Percentiles rank a stretch among this genome's conserved stretches.
Evolutionary conservation across 1,284 basidiomycete genomes (phyloP).

Genomic region (Cystobasidiaceae sp.): DNA sequence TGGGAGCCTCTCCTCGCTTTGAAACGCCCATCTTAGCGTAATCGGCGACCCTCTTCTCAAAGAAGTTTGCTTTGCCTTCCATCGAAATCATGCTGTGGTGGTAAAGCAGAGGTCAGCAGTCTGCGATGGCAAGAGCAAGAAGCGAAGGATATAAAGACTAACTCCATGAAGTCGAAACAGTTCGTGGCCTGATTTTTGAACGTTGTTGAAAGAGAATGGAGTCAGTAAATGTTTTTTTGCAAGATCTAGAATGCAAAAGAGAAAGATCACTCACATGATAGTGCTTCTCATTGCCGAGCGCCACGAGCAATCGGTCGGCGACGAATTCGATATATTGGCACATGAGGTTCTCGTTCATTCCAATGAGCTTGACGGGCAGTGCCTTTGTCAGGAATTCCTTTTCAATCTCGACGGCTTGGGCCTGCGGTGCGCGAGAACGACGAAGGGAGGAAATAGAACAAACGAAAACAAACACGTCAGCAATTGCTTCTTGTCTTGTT

Average conservation of each 20-base stretch:
- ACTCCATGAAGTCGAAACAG: constrained; percentile 50
- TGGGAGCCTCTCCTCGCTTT: constrained; percentile 24
- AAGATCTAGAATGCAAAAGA: background rate
- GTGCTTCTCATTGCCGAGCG: constrained; percentile 48
- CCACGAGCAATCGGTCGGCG: constrained; percentile 49
- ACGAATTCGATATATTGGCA: constrained; percentile 46
- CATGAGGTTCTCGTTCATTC: constrained; percentile 48
- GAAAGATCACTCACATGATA: constrained; percentile 41
- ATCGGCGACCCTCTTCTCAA: constrained; percentile 25
- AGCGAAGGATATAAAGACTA: too few species aligned
- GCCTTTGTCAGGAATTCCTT: constrained; percentile 49
- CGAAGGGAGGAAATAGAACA: constrained; percentile 45
- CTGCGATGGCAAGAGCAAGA: too few species aligned
- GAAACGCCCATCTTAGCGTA: constrained; percentile 20
- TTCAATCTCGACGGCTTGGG: constrained; percentile 50
- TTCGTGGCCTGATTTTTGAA: constrained; percentile 41
- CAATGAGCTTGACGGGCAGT: constrained; percentile 48
- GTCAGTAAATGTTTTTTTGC: background rate
- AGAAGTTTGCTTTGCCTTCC: constrained; percentile 36
- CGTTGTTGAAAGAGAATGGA: background rate
- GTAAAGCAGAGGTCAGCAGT: too few species aligned
- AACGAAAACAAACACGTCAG: constrained; percentile 48
- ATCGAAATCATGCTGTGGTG: too few species aligned
- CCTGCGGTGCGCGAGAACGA: background rate
- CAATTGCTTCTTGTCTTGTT: too few species aligned